phyloP scores from a whole-genome alignment of 176 grass and related monocot genomes.

The Avena eriantha region DNA sequence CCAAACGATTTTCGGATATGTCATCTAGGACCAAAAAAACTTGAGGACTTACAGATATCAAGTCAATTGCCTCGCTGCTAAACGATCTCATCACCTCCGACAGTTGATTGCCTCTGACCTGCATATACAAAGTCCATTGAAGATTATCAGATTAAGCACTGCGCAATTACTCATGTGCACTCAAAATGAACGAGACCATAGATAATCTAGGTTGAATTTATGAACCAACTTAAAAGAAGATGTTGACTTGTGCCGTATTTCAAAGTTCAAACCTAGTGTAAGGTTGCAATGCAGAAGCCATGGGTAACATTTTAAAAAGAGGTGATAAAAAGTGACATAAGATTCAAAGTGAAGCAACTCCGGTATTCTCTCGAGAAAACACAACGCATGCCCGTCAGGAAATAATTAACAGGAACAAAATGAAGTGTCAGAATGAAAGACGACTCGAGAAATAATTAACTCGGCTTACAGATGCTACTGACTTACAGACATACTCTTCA shows the following conservation, averaged over 20 bases:
- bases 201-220: slow-evolving; percentile 1
- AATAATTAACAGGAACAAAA: neutral
- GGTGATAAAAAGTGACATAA: slow-evolving; percentile 7
- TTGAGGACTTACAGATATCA: slow-evolving; percentile 71
- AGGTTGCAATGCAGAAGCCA: neutral
- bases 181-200: slow-evolving; percentile 22
- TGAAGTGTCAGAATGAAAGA: slow-evolving; percentile 4
- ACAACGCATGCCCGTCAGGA: neutral
- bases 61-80: slow-evolving; percentile 74
- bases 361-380: neutral
- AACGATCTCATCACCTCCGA: slow-evolving; percentile 67
- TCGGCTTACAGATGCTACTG: slow-evolving; percentile 19
- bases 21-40: slow-evolving; percentile 18
- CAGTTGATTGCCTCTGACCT: slow-evolving; percentile 68
- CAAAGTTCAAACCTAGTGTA: slow-evolving; percentile 13
- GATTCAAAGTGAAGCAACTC: slow-evolving; percentile 21
- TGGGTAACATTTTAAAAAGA: neutral
- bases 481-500: neutral
- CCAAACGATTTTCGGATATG: neutral
- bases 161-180: slow-evolving; percentile 6
- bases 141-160: slow-evolving; percentile 20
- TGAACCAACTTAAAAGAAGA: slow-evolving; percentile 16
- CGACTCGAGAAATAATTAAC: slow-evolving; percentile 18
- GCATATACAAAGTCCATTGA: slow-evolving; percentile 24
- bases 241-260: slow-evolving; percentile 16